These are phyloP conservation scores for Vinca minor DNA, from an alignment of 257 asterid genomes.

Conservation along the genomic window DNA sequence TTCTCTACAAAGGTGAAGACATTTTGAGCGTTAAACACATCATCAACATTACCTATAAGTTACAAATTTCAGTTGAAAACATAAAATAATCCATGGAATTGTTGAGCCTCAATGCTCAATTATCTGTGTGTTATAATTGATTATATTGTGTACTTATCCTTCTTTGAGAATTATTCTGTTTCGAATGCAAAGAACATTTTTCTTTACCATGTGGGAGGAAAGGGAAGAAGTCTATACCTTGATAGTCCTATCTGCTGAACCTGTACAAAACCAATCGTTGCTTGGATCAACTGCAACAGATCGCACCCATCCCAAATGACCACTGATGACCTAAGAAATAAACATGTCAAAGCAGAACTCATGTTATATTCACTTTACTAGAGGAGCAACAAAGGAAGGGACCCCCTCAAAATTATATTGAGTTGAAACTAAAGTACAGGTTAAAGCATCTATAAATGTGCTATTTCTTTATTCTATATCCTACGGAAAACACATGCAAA, in stretches of 20 bases:
- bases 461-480: not conserved
- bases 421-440: not conserved
- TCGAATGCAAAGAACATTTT: not conserved
- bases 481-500: not conserved
- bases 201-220: too few relatives aligned
- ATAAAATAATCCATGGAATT: not conserved
- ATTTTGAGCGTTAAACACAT: not conserved
- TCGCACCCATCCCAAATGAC: constrained; percentile 85
- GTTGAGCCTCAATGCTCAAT: not conserved
- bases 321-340: constrained; percentile 73
- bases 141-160: too few relatives aligned
- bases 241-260: constrained; percentile 92
- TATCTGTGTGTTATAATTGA: not conserved
- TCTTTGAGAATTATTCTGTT: not conserved
- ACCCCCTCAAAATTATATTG: not conserved
- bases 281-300: constrained; percentile 95
- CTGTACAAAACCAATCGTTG: constrained; percentile 82
- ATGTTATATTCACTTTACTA: constrained; percentile 1
- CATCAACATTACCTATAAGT: too few relatives aligned
- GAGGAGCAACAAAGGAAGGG: not conserved
- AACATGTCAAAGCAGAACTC: constrained; percentile 6
- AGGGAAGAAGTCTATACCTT: constrained; percentile 39
- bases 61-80: not conserved
- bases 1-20: not conserved
- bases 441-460: not conserved